Evolutionary conservation across 2,329 filamentous ascomycete genomes (phyloP), one percentile per base, ranked within the genome.

Genomic region (Colletotrichum sp.): DNA sequence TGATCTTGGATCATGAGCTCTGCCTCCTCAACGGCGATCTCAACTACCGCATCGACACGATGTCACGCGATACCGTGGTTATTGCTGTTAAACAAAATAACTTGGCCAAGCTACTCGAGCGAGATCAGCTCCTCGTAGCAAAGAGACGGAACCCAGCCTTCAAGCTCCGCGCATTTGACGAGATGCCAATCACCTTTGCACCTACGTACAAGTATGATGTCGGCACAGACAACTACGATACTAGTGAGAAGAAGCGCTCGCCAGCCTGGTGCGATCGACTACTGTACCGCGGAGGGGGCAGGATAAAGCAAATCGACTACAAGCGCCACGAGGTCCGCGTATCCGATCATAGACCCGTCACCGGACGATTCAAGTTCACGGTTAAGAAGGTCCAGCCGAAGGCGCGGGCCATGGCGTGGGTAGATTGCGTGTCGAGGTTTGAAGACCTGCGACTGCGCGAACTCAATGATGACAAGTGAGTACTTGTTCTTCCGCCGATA

Each of bases 181-280:
- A 99, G 85, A 89, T 94, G 71, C 95, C 94, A 1, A 98, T 99
- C 81, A 94, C 92, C 0, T 99, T 99, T 83, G 94, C 95, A 9
- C 97, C 97, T 1, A 99, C 97, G 0, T 99, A 99, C 89, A 99
- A 99, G 84, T 99, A 99, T 84, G 97, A 99, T 80, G 95, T 99
- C 1, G 96, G 96, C 18, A 98, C 95, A 0, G 96, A 99, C 82
- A 94, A 92, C 8, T 99, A 99, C 84, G 97, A 99, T 83, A 94
- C 95, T 1, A 96, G 95, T 80, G 97, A 99, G 84, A 99, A 99
- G 89, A 95, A 95, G 84, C 92, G 97, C 66, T 94, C 95, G 26
- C 97, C 97, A 0, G 97, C 97, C 2, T 99, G 97, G 97, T 99
- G 97, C 83, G 97, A 99, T 87, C 92, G 97, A 44, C 87, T 99